Evolutionary conservation across 108 stramenopile genomes (phyloP), one percentile per base, ranked within the genome.

Genomic region (Stephanodiscus minutulus): DNA sequence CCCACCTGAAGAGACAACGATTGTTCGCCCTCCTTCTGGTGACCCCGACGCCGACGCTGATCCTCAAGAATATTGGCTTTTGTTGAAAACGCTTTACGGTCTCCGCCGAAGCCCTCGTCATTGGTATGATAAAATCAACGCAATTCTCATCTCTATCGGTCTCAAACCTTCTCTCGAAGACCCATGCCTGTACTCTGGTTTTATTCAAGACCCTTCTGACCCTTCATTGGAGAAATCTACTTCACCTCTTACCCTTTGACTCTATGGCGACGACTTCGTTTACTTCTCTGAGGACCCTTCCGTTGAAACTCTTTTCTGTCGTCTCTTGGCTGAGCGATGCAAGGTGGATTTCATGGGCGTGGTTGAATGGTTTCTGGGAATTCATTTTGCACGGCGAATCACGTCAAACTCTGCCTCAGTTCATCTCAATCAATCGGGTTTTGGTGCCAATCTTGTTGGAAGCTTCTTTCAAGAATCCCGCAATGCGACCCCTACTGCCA

Each of bases 361-460:
- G 3, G 72, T 73, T 2, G 62, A 73, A 22, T 73, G 48, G n/a
- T 78, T 72, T 47, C 64, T 78, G 0, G 77, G 71, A 10, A 56
- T 61, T n/a, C 48, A 58, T 9, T 79, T 73, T 37, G 21, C 48
- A 13, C 73, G 71, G 71, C 8, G 13, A n/a, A 35, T 47, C 15
- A 10, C 10, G 1, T 21, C 60, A 31, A 58, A 58, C 0, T 12
- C 61, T 4, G 5, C 73, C 12, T 67, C 72, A 1, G 78, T 73
- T 13, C 72, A 68, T 37, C 48, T 79, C 28, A 73, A 28, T n/a
- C 78, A 79, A 68, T 43, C 64, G 18, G 78, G 65, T 1, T 79
- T 67, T 28, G 49, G 59, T 0, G 65, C 67, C 20, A 46, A 67
- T 24, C 31, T 59, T 0, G 64, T 59, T 39, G 57, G 73, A 20